These are phyloP conservation scores for Arthrinium phaeospermum DNA, from an alignment of 2,329 filamentous ascomycete genomes.

Conservation along the genomic window DNA sequence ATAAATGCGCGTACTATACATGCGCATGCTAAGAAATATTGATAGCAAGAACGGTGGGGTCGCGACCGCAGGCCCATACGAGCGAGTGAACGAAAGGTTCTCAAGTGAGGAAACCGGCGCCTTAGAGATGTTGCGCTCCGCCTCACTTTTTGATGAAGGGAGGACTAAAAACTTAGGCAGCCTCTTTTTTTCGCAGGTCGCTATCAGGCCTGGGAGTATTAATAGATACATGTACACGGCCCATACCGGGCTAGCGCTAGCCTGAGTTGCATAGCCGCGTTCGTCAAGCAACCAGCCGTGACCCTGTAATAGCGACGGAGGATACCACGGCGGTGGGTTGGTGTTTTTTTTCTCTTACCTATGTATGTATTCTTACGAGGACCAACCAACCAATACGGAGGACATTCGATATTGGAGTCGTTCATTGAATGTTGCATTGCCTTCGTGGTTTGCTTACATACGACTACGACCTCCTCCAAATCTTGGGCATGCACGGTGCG, in stretches of 20 bases:
- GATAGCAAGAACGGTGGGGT: neutral
- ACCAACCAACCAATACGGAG: too few species aligned
- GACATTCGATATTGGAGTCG: too few species aligned
- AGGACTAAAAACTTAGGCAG: neutral
- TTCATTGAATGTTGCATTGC: too few species aligned
- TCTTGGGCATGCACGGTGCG: neutral
- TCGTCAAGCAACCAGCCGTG: constrained; percentile 2
- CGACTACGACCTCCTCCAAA: neutral
- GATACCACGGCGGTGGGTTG: neutral
- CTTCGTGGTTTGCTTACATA: neutral
- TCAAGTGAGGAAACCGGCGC: constrained; percentile 7
- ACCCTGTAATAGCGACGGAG: constrained; percentile 1
- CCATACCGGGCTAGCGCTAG: neutral
- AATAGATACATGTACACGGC: neutral
- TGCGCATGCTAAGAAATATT: neutral
- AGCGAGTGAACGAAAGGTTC: constrained; percentile 3
- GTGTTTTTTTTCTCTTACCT: neutral
- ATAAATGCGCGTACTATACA: neutral
- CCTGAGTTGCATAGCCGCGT: neutral
- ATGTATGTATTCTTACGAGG: neutral
- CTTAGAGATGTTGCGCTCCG: constrained; percentile 13
- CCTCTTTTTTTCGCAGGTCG: neutral
- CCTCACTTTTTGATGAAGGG: neutral
- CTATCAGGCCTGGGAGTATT: neutral
- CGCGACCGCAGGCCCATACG: neutral